Evolutionary conservation across 1,284 basidiomycete genomes (phyloP), one percentile per base, ranked within the genome.

Genomic region (Cronartium quercuum): DNA sequence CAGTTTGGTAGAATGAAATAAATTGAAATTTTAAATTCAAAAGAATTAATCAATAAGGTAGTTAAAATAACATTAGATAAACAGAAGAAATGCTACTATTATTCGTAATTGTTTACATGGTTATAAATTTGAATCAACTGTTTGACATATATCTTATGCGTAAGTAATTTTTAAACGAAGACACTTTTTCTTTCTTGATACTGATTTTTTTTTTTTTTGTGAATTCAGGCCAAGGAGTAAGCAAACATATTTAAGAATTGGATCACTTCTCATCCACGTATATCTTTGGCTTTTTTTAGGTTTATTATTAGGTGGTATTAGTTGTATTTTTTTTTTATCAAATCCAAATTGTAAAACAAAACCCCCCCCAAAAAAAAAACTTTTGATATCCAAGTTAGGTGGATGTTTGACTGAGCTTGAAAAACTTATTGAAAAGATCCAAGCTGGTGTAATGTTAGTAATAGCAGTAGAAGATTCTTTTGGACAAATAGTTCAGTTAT

Each of bases 101-200:
- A 93, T 94, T 0, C 89, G 90, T 68, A 97, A 96, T 81, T 89
- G 88, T 76, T 83, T 94, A 0, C 91, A 98, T 80, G 91, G 92
- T 1, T 83, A 89, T 40, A 83, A 29, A 29, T 29, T 1, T 29
- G 2, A 84, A 21, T 81, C 84, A 3, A 82, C 63, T 81, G 80
- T 29, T 64, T 69, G 34, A 65, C 67, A 24, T 35, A 63, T 63
- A 58, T 60, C 3, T 57, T 66, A 58, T 71, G 37, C 37, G 41
- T 68, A 21, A 68, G 66, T 35, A 57, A 41, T 15, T 44, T 65
- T 24, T 65, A 65, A 12, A 44, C 63, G 38, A 44, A 18, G 51
- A 38, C 41, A 24, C 51, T 3, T n/a, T n/a, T n/a, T n/a, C n/a
- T 47, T 35, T 18, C 63, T 12, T 0, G 51, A 21, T 12, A n/a